Percentiles rank a stretch among this genome's conserved stretches.
Conservation (phyloP, 768 basidiomycete genomes). For the Serendipita sp. region DNA sequence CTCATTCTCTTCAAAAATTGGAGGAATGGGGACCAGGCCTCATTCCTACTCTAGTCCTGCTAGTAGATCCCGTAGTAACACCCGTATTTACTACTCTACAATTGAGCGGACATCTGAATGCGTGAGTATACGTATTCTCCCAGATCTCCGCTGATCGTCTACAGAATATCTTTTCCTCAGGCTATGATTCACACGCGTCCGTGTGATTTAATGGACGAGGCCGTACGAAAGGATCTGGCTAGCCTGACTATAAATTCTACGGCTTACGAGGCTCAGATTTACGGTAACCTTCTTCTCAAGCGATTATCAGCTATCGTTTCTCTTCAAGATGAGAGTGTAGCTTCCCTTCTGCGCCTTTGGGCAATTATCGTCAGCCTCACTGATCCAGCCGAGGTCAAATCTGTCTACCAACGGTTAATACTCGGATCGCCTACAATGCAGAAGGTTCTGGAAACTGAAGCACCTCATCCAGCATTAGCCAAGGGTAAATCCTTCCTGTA, state of each 20-base stretch:
- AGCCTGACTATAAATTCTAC: neutral
- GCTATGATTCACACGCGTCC: conserved; percentile 26
- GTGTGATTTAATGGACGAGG: conserved; percentile 13
- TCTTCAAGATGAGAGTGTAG: neutral
- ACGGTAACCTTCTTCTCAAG: neutral
- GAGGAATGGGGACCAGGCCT: conserved; percentile 27
- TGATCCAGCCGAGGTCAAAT: neutral
- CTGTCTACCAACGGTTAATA: neutral
- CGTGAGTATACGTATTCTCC: conserved; percentile 13
- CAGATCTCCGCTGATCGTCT: conserved; percentile 6
- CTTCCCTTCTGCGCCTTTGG: neutral
- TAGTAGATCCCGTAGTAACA: conserved; percentile 27
- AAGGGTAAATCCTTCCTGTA: too few relatives aligned
- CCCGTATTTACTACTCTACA: conserved; percentile 26
- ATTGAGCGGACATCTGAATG: conserved; percentile 16
- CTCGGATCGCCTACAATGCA: too few relatives aligned
- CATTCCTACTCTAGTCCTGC: conserved; percentile 27
- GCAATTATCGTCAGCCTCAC: neutral
- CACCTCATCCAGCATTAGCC: too few relatives aligned
- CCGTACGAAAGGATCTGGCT: neutral
- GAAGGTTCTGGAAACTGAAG: too few relatives aligned
- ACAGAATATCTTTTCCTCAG: conserved; percentile 27
- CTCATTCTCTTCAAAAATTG: conserved; percentile 26
- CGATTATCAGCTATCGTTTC: neutral
- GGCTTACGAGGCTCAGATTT: neutral